These are phyloP conservation scores for Celoporthe dispersa DNA, from an alignment of 2,329 filamentous ascomycete genomes.

Conservation along the genomic window DNA sequence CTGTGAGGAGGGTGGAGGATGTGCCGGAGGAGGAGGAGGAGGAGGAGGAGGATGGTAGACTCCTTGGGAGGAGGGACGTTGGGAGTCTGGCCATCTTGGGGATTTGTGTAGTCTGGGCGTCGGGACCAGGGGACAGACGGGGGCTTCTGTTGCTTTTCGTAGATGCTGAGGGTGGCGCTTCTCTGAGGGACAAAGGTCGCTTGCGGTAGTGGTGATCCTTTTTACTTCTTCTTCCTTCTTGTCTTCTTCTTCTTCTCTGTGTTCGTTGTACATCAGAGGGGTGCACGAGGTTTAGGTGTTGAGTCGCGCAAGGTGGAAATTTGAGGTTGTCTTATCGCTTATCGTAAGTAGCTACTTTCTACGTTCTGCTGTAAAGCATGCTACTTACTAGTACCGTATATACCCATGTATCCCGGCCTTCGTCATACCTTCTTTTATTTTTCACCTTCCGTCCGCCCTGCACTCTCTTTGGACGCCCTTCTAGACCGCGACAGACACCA, in stretches of 20 bases:
- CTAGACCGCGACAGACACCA: constrained; percentile 2
- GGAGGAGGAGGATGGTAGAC: constrained; percentile 32
- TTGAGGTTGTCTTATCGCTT: constrained; percentile 29
- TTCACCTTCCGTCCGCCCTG: not conserved
- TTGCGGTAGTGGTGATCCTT: not conserved
- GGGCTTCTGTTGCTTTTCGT: not conserved
- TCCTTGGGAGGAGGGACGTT: constrained; percentile 37
- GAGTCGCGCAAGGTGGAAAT: constrained; percentile 19
- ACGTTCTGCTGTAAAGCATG: not conserved
- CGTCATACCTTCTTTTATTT: constrained; percentile 8
- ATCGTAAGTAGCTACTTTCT: constrained; percentile 26
- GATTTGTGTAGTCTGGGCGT: constrained; percentile 27
- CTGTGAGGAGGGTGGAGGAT: constrained; percentile 25
- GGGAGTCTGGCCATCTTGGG: constrained; percentile 41
- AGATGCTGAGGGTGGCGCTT: not conserved
- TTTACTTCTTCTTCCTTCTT: not conserved
- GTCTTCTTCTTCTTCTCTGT: not conserved
- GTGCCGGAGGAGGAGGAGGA: constrained; percentile 32
- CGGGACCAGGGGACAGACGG: constrained; percentile 18
- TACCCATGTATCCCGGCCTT: not conserved
- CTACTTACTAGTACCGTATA: too few relatives aligned
- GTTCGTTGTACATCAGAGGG: not conserved
- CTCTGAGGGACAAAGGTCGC: not conserved
- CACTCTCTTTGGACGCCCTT: not conserved
- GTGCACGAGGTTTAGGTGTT: not conserved